Conservation (phyloP, 495 filamentous ascomycete species). For the Cudoniella acicularis region DNA sequence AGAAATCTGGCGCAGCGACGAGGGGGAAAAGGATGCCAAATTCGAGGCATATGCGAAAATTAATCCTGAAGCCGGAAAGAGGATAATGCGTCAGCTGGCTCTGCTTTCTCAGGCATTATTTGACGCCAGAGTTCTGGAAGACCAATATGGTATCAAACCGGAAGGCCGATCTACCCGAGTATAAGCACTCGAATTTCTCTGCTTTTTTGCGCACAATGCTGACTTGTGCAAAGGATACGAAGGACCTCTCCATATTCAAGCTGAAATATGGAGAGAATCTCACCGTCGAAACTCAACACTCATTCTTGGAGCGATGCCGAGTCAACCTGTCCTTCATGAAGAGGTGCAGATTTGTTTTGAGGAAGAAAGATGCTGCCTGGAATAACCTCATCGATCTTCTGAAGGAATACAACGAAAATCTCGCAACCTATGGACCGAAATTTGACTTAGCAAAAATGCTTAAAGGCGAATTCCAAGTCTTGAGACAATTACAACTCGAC, state of each 20-base stretch:
- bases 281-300: constrained; percentile 15
- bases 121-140: constrained; percentile 21
- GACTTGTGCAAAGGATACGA: constrained; percentile 16
- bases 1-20: constrained; percentile 24
- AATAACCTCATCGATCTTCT: constrained; percentile 19
- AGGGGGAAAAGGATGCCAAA: constrained; percentile 17
- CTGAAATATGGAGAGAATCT: constrained; percentile 18
- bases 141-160: constrained; percentile 21
- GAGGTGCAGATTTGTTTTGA: constrained; percentile 19
- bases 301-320: constrained; percentile 21
- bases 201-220: no score
- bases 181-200: not conserved
- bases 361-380: constrained; percentile 18
- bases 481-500: constrained; percentile 15
- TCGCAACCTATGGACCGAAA: constrained; percentile 15
- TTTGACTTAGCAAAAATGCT: constrained; percentile 14
- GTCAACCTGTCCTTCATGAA: constrained; percentile 24
- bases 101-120: constrained; percentile 20
- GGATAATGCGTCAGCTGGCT: constrained; percentile 16
- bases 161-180: constrained; percentile 16
- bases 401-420: constrained; percentile 21
- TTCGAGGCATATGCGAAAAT: constrained; percentile 22
- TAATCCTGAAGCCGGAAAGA: constrained; percentile 10
- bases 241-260: constrained; percentile 20
- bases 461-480: constrained; percentile 13